These are phyloP conservation scores for Neolentinus lepideus DNA, from an alignment of 1,284 basidiomycete species.

Conservation along the genomic window DNA sequence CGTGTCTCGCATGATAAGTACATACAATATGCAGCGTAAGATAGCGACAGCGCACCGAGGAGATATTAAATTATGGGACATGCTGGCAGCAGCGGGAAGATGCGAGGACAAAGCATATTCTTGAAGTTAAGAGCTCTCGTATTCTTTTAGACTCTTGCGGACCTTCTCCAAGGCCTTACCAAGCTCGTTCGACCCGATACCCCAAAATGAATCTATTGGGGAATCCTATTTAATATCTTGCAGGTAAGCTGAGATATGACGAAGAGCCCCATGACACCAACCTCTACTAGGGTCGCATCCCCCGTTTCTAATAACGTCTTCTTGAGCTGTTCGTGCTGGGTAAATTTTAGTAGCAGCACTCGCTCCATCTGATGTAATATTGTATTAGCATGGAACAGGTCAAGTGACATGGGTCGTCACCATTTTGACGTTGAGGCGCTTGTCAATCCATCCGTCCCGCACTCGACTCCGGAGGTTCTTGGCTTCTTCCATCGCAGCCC, in stretches of 20 bases:
- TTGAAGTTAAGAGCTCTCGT: too few relatives aligned
- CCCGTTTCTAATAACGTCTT: conserved; percentile 17
- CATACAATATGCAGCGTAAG: too few relatives aligned
- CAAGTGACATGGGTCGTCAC: background rate
- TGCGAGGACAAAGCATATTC: too few relatives aligned
- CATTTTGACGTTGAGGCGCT: background rate
- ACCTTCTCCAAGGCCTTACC: conserved; percentile 44
- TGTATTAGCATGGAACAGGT: too few relatives aligned
- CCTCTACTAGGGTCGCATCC: conserved; percentile 20
- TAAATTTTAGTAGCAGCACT: conserved; percentile 20
- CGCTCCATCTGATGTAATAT: conserved; percentile 14
- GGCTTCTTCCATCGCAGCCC: background rate
- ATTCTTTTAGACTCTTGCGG: background rate
- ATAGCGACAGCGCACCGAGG: too few relatives aligned
- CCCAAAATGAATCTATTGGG: conserved; percentile 68
- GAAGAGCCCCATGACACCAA: conserved; percentile 11
- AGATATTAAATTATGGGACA: too few relatives aligned
- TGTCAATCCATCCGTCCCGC: background rate
- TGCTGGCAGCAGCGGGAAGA: too few relatives aligned
- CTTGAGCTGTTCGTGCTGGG: conserved; percentile 17
- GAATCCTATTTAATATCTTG: conserved; percentile 23
- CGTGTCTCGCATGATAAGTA: too few relatives aligned
- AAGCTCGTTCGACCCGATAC: conserved; percentile 59
- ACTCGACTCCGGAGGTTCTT: background rate
- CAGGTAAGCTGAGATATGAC: conserved; percentile 2